Evolutionary conservation across 352 stramenopile genomes (phyloP).

Genomic region (Globisporangium okanoganense): DNA sequence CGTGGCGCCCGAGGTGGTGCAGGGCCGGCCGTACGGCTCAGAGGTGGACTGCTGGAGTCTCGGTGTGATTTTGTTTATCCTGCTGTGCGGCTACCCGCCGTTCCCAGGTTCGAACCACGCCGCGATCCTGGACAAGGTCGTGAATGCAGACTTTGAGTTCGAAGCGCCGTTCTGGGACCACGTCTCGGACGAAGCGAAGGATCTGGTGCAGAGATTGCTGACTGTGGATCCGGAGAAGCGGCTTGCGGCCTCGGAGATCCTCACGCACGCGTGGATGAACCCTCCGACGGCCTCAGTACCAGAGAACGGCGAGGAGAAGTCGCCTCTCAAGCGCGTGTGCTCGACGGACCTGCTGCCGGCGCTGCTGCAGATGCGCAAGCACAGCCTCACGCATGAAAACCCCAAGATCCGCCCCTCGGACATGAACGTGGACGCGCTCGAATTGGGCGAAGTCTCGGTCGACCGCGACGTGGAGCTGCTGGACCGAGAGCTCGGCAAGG

Average conservation of each 20-base stretch:
- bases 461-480: slow-evolving; percentile 61
- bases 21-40: slow-evolving; percentile 78
- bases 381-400: slow-evolving; percentile 61
- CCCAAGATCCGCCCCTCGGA: slow-evolving; percentile 70
- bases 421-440: slow-evolving; percentile 66
- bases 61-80: slow-evolving; percentile 93
- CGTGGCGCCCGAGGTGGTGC: slow-evolving; percentile 95
- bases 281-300: slow-evolving; percentile 21
- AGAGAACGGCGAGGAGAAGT: slow-evolving; percentile 25
- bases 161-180: slow-evolving; percentile 91
- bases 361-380: slow-evolving; percentile 73
- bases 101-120: slow-evolving; percentile 75
- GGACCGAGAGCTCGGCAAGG: slow-evolving; percentile 56
- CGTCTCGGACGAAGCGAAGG: slow-evolving; percentile 92
- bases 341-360: slow-evolving; percentile 59
- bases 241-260: slow-evolving; percentile 59
- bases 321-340: slow-evolving; percentile 23
- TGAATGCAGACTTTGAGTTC: slow-evolving; percentile 89
- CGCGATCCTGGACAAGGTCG: slow-evolving; percentile 67
- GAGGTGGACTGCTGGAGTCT: slow-evolving; percentile 94
- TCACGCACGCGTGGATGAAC: slow-evolving; percentile 82
- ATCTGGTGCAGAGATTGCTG: slow-evolving; percentile 93
- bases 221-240: slow-evolving; percentile 83
- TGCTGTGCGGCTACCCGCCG: slow-evolving; percentile 91
- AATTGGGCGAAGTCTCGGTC: slow-evolving; percentile 49